Percentiles rank a stretch among this genome's conserved stretches.
Evolutionary conservation across 345 rosid species (phyloP).

Genomic region (Nephelium lappaceum): DNA sequence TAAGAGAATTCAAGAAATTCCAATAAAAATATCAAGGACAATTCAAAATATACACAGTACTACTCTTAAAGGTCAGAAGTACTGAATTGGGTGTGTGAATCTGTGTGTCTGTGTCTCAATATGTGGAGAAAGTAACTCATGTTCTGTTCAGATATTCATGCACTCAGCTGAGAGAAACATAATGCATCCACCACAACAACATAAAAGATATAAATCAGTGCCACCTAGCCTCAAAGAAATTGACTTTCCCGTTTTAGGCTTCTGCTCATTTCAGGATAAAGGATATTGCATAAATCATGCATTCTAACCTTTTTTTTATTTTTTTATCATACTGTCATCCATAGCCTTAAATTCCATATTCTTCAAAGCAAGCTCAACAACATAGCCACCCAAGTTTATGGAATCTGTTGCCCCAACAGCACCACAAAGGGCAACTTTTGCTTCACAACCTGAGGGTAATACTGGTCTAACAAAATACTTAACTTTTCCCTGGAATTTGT

Average conservation of each 20-base stretch:
- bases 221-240: background rate
- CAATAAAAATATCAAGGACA: background rate
- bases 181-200: background rate
- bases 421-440: conserved; percentile 69
- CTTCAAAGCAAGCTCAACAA: conserved; percentile 98
- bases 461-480: conserved; percentile 92
- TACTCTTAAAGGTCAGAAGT: background rate
- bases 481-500: conserved; percentile 71
- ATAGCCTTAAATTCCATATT: conserved; percentile 99
- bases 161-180: background rate
- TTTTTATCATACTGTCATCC: conserved; percentile 91
- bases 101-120: background rate
- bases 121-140: background rate
- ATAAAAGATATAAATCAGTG: background rate
- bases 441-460: conserved; percentile 85
- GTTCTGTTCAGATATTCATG: background rate
- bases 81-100: background rate
- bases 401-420: conserved; percentile 78
- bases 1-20: background rate
- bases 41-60: background rate
- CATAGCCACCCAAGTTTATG: conserved; percentile 93
- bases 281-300: background rate
- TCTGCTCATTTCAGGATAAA: background rate
- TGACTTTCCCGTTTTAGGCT: conserved; percentile 8
- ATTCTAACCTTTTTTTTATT: conserved; percentile 71